phyloP scores from a whole-genome alignment of 108 stramenopile species.

The Stephanodiscus minutulus region DNA sequence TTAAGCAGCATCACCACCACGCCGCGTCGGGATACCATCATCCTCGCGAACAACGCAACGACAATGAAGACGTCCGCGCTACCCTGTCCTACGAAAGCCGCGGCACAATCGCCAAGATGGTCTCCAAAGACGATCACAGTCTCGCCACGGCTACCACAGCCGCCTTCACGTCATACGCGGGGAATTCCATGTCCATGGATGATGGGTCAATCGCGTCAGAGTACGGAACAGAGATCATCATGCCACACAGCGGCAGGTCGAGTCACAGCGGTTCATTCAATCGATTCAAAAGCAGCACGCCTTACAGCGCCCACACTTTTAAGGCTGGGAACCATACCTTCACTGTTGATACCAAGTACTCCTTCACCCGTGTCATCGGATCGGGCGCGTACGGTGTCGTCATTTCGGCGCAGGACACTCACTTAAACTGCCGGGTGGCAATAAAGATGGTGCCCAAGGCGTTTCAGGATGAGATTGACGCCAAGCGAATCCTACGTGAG shows the following conservation, averaged over 20 bases:
- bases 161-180: conserved; percentile 36
- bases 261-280: conserved; percentile 16
- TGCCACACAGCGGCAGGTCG: conserved; percentile 28
- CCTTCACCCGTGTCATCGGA: conserved; percentile 85
- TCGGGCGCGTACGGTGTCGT: conserved; percentile 99
- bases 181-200: conserved; percentile 47
- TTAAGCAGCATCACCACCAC: conserved; percentile 33
- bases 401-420: conserved; percentile 84
- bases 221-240: conserved; percentile 47
- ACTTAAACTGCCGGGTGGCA: conserved; percentile 76
- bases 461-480: conserved; percentile 98
- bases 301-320: conserved; percentile 77
- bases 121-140: conserved; percentile 39
- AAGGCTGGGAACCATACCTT: conserved; percentile 85
- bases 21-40: conserved; percentile 3
- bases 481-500: conserved; percentile 99
- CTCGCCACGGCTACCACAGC: conserved; percentile 49
- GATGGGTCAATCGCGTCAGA: conserved; percentile 47
- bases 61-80: conserved; percentile 24
- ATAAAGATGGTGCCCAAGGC: conserved; percentile 98
- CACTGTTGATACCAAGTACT: conserved; percentile 83
- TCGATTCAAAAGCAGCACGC: conserved; percentile 35
- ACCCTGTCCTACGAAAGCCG: conserved; percentile 27
- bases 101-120: conserved; percentile 28
- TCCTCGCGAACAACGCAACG: conserved; percentile 27